Base-by-base conservation (phyloP, 495 filamentous ascomycete genomes). In the Letharia columbiana region DNA sequence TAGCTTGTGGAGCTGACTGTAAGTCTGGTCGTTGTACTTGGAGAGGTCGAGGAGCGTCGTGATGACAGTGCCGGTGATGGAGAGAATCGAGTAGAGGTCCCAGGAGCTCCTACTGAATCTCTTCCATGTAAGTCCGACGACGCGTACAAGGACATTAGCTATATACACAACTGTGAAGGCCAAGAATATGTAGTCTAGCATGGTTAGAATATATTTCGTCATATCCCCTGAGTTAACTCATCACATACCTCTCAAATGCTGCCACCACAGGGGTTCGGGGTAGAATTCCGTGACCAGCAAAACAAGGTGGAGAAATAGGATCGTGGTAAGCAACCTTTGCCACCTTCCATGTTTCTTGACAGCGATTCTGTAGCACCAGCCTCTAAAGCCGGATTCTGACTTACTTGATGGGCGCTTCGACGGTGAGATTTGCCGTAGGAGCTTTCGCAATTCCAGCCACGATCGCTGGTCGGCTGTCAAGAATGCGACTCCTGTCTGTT, bases 401-500 rank as follows among this genome's bases (percentile, higher is more conserved):
- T 89, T 87, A 47, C 86, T 86, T 63, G 89, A 88, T 15, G 91
- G 89, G 23, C 90, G 80, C 73, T 95, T 97, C 1, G 93, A 96
- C 4, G 94, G 94, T 3, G 91, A 90, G 23, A 99, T 91, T 73
- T 98, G 93, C 56, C 91, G 85, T 11, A 99, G 83, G 28, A 96
- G 81, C 78, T 99, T 99, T 61, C 94, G 83, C 69, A 99, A 76
- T 76, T 99, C 94, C 33, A 98, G 82, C 94, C 94, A 99, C 0
- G 92, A 96, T 68, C 94, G 87, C 75, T 99, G 94, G 69, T 99
- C 94, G 2, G 95, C 89, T 11, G 94, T 99, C 70, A 99, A 76
- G 76, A 92, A 99, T 2, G 94, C 94, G 63, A 99, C 94, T 12
- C 94, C 94, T 13, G 94, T 99, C 75, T 98, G 92, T 78, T 99